phyloP scores from a whole-genome alignment of 2,329 filamentous ascomycete species.

The Colletotrichum gloeosporioides region DNA sequence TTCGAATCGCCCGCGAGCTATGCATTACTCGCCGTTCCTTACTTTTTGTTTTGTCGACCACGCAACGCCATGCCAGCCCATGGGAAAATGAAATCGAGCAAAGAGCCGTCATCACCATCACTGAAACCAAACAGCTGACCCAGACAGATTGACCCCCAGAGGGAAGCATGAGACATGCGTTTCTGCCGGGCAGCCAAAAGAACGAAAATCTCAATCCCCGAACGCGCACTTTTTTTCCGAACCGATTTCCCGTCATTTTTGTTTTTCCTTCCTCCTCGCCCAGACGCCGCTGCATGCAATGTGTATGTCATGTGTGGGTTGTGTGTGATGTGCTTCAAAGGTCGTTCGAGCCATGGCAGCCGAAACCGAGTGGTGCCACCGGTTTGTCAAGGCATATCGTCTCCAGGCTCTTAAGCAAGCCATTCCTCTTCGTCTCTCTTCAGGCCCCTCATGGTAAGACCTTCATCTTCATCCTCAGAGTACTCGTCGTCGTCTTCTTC shows the following conservation, averaged over 20 bases:
- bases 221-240: conserved; percentile 1
- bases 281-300: conserved; percentile 16
- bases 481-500: conserved; percentile 46
- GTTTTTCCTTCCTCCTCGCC: neutral
- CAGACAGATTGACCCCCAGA: neutral
- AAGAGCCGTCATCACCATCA: conserved; percentile 7
- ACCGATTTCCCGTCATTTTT: conserved; percentile 3
- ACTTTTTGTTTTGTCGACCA: conserved; percentile 7
- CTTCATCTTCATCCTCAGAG: conserved; percentile 63
- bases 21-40: conserved; percentile 13
- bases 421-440: conserved; percentile 66
- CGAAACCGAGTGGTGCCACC: neutral
- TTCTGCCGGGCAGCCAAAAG: conserved; percentile 1
- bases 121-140: neutral
- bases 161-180: neutral
- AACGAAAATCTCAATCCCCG: neutral
- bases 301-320: conserved; percentile 5
- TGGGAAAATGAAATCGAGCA: neutral
- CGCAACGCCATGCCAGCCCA: conserved; percentile 21
- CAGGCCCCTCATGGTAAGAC: conserved; percentile 60
- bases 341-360: neutral
- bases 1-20: conserved; percentile 1
- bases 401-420: conserved; percentile 49
- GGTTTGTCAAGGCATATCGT: neutral
- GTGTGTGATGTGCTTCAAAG: neutral